Evolutionary conservation across 306 rosid species (phyloP), one percentile per base, ranked within the genome.

Genomic region (Ziziphus jujuba): DNA sequence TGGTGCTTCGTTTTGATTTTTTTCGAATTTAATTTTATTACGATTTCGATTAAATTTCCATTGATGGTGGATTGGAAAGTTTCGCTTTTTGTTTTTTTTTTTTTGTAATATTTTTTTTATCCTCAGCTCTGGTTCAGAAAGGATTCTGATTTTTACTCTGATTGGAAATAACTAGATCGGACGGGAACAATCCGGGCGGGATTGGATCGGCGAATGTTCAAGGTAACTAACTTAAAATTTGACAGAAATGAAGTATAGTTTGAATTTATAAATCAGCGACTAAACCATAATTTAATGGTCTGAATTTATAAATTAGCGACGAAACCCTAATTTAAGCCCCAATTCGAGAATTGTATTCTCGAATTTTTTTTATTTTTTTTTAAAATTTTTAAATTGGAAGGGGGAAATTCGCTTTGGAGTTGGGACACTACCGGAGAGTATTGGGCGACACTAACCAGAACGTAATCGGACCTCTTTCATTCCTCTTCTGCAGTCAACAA

Each of bases 341-440:
- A 55, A 67, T 22, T 40, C 54, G 20, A 53, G 20, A 20, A 16
- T 38, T 23, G 8, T 22, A 4, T 4, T 28, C 33, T 28, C 4
- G 33, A 28, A n/a, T n/a, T n/a, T n/a, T n/a, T n/a, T n/a, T 28
- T 28, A 1, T 28, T 28, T 28, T 28, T 28, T 28, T 28, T 28
- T 4, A 28, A 28, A 21, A 56, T 45, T 10, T 9, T 47, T 62
- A 50, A 50, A 40, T 35, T 56, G 48, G 17, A 45, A 65, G 85
- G 82, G 77, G 77, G 51, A 81, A 77, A 65, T 22, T 76, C 17
- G 70, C 49, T 24, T 17, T 40, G 59, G 81, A 71, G 53, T 34
- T 34, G 23, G 77, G 82, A 23, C 82, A 77, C 58, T 77, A 65
- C 56, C 79, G 85, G 63, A 65, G 80, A 70, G 85, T 79, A 5